Percentiles rank a stretch among this genome's conserved stretches.
Conservation (phyloP, 257 asterid genomes). For the Nicotiana knightiana region DNA sequence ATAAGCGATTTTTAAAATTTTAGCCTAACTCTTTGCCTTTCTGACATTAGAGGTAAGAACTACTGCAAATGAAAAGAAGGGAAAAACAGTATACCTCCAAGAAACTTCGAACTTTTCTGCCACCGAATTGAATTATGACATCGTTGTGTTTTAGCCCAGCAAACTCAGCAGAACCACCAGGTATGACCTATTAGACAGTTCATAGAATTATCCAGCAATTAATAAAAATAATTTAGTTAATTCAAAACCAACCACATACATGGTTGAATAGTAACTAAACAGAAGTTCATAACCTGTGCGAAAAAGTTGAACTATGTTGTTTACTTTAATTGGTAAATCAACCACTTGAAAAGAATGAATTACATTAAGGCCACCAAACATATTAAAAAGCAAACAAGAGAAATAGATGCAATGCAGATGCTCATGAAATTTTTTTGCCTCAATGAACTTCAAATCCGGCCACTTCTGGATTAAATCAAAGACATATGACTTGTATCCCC, state of each 20-base stretch:
- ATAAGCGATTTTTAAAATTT: background rate
- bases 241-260: background rate
- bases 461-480: no score
- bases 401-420: no score
- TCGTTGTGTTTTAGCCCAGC: slow-evolving; percentile 5
- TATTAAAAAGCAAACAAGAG: no score
- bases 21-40: background rate
- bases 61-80: background rate
- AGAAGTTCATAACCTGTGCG: background rate
- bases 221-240: background rate
- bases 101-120: background rate
- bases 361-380: no score
- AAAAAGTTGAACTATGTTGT: background rate
- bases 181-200: background rate
- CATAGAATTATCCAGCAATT: slow-evolving; percentile 1
- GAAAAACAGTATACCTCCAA: background rate
- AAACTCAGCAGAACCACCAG: background rate
- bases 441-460: no score
- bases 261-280: background rate
- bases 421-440: no score
- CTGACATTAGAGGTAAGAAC: background rate
- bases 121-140: slow-evolving; percentile 5
- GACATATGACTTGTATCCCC: no score
- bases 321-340: background rate
- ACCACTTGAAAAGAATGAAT: no score